Evolutionary conservation across 495 filamentous ascomycete genomes (phyloP), one percentile per base, ranked within the genome.

Genomic region (Tuber calosporum): DNA sequence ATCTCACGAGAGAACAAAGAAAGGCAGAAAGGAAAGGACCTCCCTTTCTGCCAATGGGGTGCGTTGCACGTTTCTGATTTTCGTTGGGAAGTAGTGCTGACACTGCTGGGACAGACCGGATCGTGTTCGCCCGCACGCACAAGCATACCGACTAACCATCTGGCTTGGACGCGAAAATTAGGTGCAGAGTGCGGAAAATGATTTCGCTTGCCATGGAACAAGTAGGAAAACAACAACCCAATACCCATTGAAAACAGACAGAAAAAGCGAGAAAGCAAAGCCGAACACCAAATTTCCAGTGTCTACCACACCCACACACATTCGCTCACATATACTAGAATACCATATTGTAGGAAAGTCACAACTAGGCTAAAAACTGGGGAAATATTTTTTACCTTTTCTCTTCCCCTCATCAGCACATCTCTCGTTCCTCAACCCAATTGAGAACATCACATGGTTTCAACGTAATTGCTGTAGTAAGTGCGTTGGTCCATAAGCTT

Each of bases 381-480:
- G 30, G 15, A 13, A 58, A 48, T n/a, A 22, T 7, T 4, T 13
- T 34, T 15, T 15, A 34, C 3, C 53, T 17, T 17, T 34, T 11
- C 45, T 3, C 34, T 19, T 30, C n/a, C 22, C 15, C 30, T 19
- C 4, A 13, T 2, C 53, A 19, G 3, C 48, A 58, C 9, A 26
- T 13, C 48, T 8, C 9, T 34, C 13, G 26, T 62, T 62, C 53
- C 53, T 34, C 53, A 17, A 62, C 53, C 53, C 11, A 62, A 62
- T 62, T 17, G 13, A 34, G 4, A 62, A 62, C 41, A 74, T 78
- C 72, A 79, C 78, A 81, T 76, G 48, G 68, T 80, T 73, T 81
- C 79, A 41, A 81, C 79, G 36, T 81, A 81, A 45, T 81, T 81
- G 48, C 79, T 81, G 36, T 26, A 58, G 66, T 26, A 62, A 62